Evolutionary conservation across 768 basidiomycete genomes (phyloP), one percentile per base, ranked within the genome.

Genomic region (Piloderma croceum): DNA sequence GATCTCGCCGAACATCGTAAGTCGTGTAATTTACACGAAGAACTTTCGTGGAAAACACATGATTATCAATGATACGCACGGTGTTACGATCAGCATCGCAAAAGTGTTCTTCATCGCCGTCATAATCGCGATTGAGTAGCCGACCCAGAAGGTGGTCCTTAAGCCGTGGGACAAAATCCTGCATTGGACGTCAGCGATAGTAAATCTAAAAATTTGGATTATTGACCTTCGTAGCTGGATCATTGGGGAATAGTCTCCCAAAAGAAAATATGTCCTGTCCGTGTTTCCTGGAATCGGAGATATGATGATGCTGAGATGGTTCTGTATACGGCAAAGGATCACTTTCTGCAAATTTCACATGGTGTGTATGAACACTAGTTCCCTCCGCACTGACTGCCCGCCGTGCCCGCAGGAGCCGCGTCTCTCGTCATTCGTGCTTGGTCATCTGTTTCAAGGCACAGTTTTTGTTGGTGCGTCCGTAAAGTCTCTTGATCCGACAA

Each of bases 381-480:
- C 37, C 3, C 23, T 32, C 4, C 11, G 3, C 10, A 35, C 19
- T 38, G 27, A 4, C 36, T 4, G 4, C 39, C 22, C 1, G 17
- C 34, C 6, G 51, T 42, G 2, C 38, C 19, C 2, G 43, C 49
- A 32, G 39, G 59, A 31, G 36, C 49, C 41, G 36, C 34, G 7
- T 35, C 60, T 23, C 18, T 34, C 7, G 38, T 47, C 10, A 27
- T 23, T 58, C 46, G 4, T 54, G 53, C 1, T 27, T 47, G 0
- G 56, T 57, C 25, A 74, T 69, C n/a, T 67, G 62, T 0, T 32
- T n/a, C 0, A 36, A 39, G 12, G 50, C 47, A 9, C 58, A 32
- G 5, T 48, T 56, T 43, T 70, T 70, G 47, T 66, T 69, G 0
- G 63, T 67, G 0, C 47, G 25, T 0, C 41, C 40, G 31, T 71